phyloP scores from a whole-genome alignment of 2,329 filamentous ascomycete species.

The Sporothrix brunneoviolacea region DNA sequence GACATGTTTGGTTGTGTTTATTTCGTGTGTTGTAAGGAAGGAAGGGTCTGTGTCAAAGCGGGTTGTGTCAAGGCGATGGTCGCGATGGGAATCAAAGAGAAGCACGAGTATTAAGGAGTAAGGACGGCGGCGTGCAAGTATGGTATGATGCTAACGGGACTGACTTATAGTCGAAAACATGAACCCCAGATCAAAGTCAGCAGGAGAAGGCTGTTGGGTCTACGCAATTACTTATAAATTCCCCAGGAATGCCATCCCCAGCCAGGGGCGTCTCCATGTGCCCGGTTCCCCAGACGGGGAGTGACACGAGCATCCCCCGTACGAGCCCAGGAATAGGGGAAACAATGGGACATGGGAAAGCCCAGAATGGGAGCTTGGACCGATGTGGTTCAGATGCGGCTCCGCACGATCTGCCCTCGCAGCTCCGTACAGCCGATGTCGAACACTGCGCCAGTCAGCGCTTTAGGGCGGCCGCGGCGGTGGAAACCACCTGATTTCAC shows the following conservation, averaged over 20 bases:
- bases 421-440: conserved; percentile 6
- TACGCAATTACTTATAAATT: conserved; percentile 5
- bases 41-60: background rate
- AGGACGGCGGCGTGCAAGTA: background rate
- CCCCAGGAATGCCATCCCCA: background rate
- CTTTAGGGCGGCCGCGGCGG: too few relatives aligned
- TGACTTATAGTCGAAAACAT: background rate
- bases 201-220: background rate
- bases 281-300: background rate
- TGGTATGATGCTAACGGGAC: too few relatives aligned
- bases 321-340: background rate
- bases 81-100: background rate
- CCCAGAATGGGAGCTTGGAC: background rate
- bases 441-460: too few relatives aligned
- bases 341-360: too few relatives aligned
- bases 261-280: background rate
- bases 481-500: too few relatives aligned
- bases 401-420: conserved; percentile 5
- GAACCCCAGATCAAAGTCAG: too few relatives aligned
- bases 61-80: background rate
- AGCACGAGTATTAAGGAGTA: background rate
- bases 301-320: too few relatives aligned
- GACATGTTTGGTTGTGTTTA: conserved; percentile 1
- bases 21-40: background rate
- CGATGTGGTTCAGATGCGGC: conserved; percentile 8